Conservation (phyloP, 129 eudicot genomes). For the Dittrichia graveolens region DNA sequence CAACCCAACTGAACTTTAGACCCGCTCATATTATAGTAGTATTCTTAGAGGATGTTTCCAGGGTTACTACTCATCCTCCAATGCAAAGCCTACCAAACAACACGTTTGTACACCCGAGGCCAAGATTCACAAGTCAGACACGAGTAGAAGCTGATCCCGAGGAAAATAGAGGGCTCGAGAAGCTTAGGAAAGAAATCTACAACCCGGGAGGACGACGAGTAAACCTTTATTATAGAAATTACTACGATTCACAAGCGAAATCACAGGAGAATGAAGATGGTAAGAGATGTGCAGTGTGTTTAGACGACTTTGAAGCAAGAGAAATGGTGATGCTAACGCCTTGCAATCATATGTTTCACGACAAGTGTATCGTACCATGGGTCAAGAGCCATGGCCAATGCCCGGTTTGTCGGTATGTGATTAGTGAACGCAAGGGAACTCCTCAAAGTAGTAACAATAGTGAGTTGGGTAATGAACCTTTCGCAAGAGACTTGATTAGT, state of each 20-base stretch:
- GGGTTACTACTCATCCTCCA: conserved; percentile 29
- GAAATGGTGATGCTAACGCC: conserved; percentile 64
- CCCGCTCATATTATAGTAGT: background rate
- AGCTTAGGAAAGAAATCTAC: conserved; percentile 64
- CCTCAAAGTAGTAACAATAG: background rate
- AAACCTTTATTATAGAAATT: conserved; percentile 38
- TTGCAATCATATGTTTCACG: conserved; percentile 81
- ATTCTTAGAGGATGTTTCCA: conserved; percentile 7
- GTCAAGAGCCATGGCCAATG: conserved; percentile 66
- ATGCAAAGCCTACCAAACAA: conserved; percentile 10
- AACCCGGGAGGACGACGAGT: conserved; percentile 40
- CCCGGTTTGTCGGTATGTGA: conserved; percentile 67
- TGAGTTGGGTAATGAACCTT: conserved; percentile 13
- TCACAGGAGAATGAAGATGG: conserved; percentile 41
- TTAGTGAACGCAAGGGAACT: conserved; percentile 22
- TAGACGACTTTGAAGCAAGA: conserved; percentile 65
- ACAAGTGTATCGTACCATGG: conserved; percentile 85
- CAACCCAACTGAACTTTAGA: background rate
- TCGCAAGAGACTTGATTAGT: conserved; percentile 37
- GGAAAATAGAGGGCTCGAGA: conserved; percentile 45
- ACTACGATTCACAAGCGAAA: conserved; percentile 22
- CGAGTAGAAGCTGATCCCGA: conserved; percentile 31
- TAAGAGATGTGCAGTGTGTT: conserved; percentile 65
- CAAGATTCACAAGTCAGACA: conserved; percentile 16
- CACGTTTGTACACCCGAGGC: conserved; percentile 9